Percentiles rank a stretch among this genome's conserved stretches.
phyloP scores from a whole-genome alignment of 371 early-diverging fungal species.

The Rhizopus sp. region DNA sequence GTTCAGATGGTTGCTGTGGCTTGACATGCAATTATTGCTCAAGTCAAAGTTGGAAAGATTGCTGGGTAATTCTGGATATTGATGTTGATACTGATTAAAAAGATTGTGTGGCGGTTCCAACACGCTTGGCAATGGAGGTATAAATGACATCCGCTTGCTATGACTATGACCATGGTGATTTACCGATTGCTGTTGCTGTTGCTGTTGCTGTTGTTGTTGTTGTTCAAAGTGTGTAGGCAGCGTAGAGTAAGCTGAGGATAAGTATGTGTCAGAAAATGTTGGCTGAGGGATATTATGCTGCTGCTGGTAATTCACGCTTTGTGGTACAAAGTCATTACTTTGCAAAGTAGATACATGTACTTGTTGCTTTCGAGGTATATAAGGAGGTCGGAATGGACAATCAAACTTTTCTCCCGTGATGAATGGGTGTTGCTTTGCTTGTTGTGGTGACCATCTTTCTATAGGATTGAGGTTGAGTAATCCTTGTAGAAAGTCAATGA shows the following conservation, averaged over 20 bases:
- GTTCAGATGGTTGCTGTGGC: background rate
- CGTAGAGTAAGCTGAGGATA: slow-evolving; percentile 35
- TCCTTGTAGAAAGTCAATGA: slow-evolving; percentile 91
- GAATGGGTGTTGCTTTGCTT: slow-evolving; percentile 94
- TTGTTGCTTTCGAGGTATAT: slow-evolving; percentile 36
- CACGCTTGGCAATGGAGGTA: slow-evolving; percentile 37
- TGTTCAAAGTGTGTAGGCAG: slow-evolving; percentile 32
- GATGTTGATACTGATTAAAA: background rate
- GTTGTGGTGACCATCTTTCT: slow-evolving; percentile 94
- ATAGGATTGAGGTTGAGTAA: slow-evolving; percentile 89
- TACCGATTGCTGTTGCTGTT: background rate
- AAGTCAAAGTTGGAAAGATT: slow-evolving; percentile 1
- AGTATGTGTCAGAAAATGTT: slow-evolving; percentile 16
- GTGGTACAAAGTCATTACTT: slow-evolving; percentile 1
- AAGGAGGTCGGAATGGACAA: slow-evolving; percentile 45
- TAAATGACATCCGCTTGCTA: slow-evolving; percentile 21
- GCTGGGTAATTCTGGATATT: slow-evolving; percentile 1
- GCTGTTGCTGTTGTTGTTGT: slow-evolving; percentile 7
- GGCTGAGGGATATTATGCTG: slow-evolving; percentile 16
- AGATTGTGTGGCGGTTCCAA: slow-evolving; percentile 32
- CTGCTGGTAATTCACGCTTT: slow-evolving; percentile 6
- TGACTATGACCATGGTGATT: background rate
- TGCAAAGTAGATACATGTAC: background rate
- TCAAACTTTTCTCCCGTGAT: slow-evolving; percentile 84
- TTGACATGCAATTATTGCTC: slow-evolving; percentile 7